Evolutionary conservation across 306 rosid species (phyloP).

Genomic region (Quercus aquifolioides): DNA sequence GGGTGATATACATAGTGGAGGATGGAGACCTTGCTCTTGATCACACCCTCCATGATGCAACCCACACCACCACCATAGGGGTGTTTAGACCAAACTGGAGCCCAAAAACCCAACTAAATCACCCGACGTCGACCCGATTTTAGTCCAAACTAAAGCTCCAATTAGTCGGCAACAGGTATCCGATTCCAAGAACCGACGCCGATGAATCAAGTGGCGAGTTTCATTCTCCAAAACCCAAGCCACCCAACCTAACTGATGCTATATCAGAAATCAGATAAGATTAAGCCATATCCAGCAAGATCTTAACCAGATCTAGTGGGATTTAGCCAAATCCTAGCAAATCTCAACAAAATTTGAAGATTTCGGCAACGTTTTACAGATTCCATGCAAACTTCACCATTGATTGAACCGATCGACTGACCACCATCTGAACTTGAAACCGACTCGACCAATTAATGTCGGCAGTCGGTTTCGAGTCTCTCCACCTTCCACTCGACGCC

Average conservation of each 20-base stretch:
- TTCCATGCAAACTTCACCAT: rapidly evolving
- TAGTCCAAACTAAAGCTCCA: rapidly evolving
- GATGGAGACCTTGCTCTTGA: too few species aligned
- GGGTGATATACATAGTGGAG: too few species aligned
- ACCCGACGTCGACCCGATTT: rapidly evolving
- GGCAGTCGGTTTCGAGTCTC: rapidly evolving
- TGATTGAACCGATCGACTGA: rapidly evolving
- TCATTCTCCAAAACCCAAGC: too few species aligned
- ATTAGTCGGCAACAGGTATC: rapidly evolving
- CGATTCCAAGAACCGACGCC: rapidly evolving
- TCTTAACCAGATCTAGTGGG: rapidly evolving
- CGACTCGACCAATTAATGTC: too few species aligned
- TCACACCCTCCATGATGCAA: too few species aligned
- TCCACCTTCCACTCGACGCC: rapidly evolving
- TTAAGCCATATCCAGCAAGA: rapidly evolving
- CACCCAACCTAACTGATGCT: rapidly evolving
- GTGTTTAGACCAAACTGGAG: too few species aligned
- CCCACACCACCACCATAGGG: too few species aligned
- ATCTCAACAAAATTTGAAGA: too few species aligned
- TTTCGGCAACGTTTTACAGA: too few species aligned
- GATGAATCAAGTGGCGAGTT: rapidly evolving
- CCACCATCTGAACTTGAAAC: too few species aligned
- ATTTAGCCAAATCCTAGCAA: too few species aligned
- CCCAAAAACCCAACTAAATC: rapidly evolving
- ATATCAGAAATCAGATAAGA: too few species aligned